Base-by-base conservation (phyloP, 2,329 filamentous ascomycete genomes). In the Hymenoscyphus linearis region DNA sequence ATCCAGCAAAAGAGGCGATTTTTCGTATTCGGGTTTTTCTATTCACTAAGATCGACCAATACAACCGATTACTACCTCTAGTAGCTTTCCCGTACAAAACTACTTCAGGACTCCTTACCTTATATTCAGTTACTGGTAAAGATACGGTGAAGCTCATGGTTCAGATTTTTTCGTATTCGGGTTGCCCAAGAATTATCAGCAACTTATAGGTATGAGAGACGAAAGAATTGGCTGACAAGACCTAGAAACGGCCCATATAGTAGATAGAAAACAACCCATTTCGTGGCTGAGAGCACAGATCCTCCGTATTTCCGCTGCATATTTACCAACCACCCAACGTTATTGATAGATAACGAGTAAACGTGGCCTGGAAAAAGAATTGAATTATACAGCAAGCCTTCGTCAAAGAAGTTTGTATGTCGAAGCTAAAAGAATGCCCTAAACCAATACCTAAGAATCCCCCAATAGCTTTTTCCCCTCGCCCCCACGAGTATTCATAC, bases 21-120 rank as follows among this genome's bases (percentile, higher is more conserved):
- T 40, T 47, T 58, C 57, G 57, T 58, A 58, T 58, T 58, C 57
- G 57, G 25, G 13, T 53, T 58, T 27, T 56, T 26, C 34, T 35
- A 36, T 55, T 14, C 31, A 36, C 27, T 27, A 25, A 12, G 22
- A 47, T 47, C 40, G 10, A 47, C 40, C n/a, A 47, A 47, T 47
- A 22, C 40, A 47, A 47, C 10, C 40, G 16, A 31, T 31, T 31
- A n/a, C n/a, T n/a, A n/a, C n/a, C n/a, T 31, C 31, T 31, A 31
- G 10, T 31, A 44, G n/a, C 3, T 44, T 10, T 44, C 40, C 3
- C 9, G 40, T 47, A 22, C 3, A 18, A 6, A 40, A 18, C 37
- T n/a, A n/a, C n/a, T n/a, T n/a, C n/a, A n/a, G n/a, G n/a, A n/a
- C n/a, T n/a, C n/a, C n/a, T n/a, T n/a, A n/a, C n/a, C n/a, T n/a